phyloP scores from a whole-genome alignment of 73 alveolate species.

The Blepharisma stoltei region DNA sequence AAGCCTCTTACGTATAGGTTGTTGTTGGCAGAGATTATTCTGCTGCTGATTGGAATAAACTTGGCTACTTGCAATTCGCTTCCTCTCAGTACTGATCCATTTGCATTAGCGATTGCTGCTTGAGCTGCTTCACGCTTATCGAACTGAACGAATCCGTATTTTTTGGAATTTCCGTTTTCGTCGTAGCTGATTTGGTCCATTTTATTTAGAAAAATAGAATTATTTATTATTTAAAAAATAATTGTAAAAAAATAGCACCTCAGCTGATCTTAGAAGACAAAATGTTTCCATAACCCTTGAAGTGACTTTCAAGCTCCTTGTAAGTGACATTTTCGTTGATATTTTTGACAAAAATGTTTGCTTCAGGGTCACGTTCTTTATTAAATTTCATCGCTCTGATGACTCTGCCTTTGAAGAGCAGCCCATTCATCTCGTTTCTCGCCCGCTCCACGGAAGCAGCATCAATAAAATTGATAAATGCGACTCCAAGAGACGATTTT shows the following conservation, averaged over 20 bases:
- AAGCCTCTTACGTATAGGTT: slow-evolving; percentile 18
- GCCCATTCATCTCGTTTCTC: slow-evolving; percentile 60
- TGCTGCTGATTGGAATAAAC: not conserved
- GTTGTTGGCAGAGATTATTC: not conserved
- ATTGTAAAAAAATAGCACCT: too few relatives aligned
- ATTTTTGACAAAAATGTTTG: slow-evolving; percentile 5
- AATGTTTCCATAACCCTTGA: not conserved
- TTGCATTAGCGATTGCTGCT: not conserved
- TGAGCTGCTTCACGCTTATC: not conserved
- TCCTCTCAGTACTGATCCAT: not conserved
- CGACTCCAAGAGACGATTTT: slow-evolving; percentile 21
- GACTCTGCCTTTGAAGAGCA: slow-evolving; percentile 49
- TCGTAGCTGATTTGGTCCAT: too few relatives aligned
- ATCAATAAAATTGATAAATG: slow-evolving; percentile 51
- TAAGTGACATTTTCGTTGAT: not conserved
- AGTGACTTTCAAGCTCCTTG: not conserved
- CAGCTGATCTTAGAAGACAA: slow-evolving; percentile 6
- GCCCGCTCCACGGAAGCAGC: slow-evolving; percentile 53
- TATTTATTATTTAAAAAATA: too few relatives aligned
- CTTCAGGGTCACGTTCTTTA: not conserved
- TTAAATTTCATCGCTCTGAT: not conserved
- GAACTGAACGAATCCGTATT: slow-evolving; percentile 25
- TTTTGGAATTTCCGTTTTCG: slow-evolving; percentile 1
- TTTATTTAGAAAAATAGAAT: too few relatives aligned
- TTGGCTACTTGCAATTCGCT: not conserved